Evolutionary conservation across 345 rosid genomes (phyloP).

Genomic region (Noccaea caerulescens): DNA sequence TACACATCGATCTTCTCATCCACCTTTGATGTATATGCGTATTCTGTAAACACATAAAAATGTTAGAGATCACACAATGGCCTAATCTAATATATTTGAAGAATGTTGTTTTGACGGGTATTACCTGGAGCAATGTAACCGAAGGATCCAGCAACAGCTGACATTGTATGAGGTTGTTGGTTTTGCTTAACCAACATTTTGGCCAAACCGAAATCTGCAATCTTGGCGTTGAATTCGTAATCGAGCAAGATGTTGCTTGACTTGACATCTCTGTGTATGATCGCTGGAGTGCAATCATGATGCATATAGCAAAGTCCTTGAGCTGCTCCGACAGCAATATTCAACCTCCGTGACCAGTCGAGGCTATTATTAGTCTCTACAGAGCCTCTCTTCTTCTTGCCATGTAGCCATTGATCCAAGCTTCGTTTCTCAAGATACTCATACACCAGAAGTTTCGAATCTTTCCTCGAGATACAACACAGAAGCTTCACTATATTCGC

Average conservation of each 20-base stretch:
- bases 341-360: slow-evolving; percentile 74
- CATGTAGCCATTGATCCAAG: slow-evolving; percentile 86
- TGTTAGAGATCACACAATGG: slow-evolving; percentile 11
- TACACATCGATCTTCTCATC: slow-evolving; percentile 82
- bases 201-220: slow-evolving; percentile 95
- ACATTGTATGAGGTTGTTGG: slow-evolving; percentile 74
- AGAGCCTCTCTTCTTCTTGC: slow-evolving; percentile 45
- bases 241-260: slow-evolving; percentile 87
- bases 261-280: slow-evolving; percentile 88
- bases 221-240: slow-evolving; percentile 69
- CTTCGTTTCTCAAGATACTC: slow-evolving; percentile 91
- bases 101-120: not conserved
- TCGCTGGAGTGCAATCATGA: slow-evolving; percentile 71
- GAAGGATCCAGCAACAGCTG: slow-evolving; percentile 85
- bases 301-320: slow-evolving; percentile 91
- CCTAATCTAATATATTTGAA: not conserved
- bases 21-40: slow-evolving; percentile 76
- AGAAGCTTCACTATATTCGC: slow-evolving; percentile 77
- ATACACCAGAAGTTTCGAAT: slow-evolving; percentile 87
- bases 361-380: slow-evolving; percentile 37
- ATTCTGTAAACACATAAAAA: slow-evolving; percentile 51
- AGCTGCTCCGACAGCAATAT: slow-evolving; percentile 83
- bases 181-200: slow-evolving; percentile 60
- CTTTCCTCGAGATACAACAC: slow-evolving; percentile 85
- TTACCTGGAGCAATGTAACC: slow-evolving; percentile 95